phyloP scores from a whole-genome alignment of 1,284 basidiomycete genomes.

The Tylopilus orsonianus region DNA sequence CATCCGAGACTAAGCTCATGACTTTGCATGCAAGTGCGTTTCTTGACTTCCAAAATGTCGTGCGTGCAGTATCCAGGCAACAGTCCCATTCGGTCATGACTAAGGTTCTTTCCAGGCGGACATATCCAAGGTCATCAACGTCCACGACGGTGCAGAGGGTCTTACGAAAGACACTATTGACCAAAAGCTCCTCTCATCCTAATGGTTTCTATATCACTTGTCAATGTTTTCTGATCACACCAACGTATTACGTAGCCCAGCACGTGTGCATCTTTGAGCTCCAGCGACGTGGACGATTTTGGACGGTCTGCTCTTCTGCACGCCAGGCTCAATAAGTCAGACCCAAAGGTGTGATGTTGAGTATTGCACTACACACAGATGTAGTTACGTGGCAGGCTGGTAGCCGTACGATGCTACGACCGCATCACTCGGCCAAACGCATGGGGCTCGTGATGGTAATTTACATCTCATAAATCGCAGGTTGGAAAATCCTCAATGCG shows the following conservation, averaged over 20 bases:
- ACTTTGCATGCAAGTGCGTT: constrained; percentile 85
- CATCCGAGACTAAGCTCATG: constrained; percentile 72
- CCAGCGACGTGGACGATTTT: background rate
- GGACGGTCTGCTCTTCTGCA: too few species aligned
- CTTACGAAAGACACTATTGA: constrained; percentile 75
- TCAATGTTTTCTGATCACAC: background rate
- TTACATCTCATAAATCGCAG: background rate
- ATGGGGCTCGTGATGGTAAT: background rate
- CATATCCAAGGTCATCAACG: constrained; percentile 74
- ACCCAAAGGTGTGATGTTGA: constrained; percentile 1
- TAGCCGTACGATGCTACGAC: too few species aligned
- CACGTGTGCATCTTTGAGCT: background rate
- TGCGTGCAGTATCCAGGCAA: constrained; percentile 37
- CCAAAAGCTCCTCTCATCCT: constrained; percentile 48
- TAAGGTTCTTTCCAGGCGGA: constrained; percentile 49
- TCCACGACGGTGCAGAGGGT: constrained; percentile 77
- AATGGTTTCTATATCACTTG: constrained; percentile 3
- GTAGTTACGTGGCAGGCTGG: too few species aligned
- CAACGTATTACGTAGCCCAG: background rate
- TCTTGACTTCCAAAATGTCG: constrained; percentile 75
- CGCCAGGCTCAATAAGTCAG: background rate
- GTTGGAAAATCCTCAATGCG: too few species aligned
- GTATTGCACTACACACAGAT: constrained; percentile 1
- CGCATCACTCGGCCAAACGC: background rate
- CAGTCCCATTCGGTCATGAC: constrained; percentile 2